Base-by-base conservation (phyloP, 148 eudicot species). In the Diospyros kaki region DNA sequence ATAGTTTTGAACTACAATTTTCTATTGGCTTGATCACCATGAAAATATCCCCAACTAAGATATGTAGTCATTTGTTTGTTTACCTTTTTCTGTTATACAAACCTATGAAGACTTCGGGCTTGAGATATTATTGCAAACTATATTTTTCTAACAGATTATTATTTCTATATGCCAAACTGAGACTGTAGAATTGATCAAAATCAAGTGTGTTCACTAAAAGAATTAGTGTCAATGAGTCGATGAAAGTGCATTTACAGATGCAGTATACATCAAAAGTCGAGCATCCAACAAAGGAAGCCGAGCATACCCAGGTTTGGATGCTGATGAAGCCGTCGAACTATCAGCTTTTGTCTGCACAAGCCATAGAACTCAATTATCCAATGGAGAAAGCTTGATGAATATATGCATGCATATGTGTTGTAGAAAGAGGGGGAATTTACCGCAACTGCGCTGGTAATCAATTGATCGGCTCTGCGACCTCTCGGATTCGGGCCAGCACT, bases 361-460 rank as follows among this genome's bases (percentile, higher is more conserved):
- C n/a, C 15, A 48, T 62, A 71, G n/a, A 61, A 28, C 71, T 4
- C 46, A 11, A 78, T 70, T 40, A 40, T 51, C 61, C 18, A 46
- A 3, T 39, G 70, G 9, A 45, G 59, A 39, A 54, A 15, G 40
- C 38, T 45, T 42, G 6, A 12, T 10, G 51, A 44, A 5, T 17
- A 45, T 39, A 43, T 41, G 17, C 5, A 14, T 66, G 11, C 5
- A n/a, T 66, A 44, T 44, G 14, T 55, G 15, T 48, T 28, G 28
- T 28, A 28, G 28, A 28, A 28, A 28, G 73, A 60, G 9, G 9
- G 62, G 54, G 73, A 53, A 83, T 84, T 88, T 78, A 92, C 97
- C 17, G 88, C 87, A 80, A 90, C 93, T 52, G 95, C 95, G 71
- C 86, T 82, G 39, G 90, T 73, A 28, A 83, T 75, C 73, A 87